Evolutionary conservation across 2,329 filamentous ascomycete genomes (phyloP).

Genomic region (Colletotrichum tofieldiae): DNA sequence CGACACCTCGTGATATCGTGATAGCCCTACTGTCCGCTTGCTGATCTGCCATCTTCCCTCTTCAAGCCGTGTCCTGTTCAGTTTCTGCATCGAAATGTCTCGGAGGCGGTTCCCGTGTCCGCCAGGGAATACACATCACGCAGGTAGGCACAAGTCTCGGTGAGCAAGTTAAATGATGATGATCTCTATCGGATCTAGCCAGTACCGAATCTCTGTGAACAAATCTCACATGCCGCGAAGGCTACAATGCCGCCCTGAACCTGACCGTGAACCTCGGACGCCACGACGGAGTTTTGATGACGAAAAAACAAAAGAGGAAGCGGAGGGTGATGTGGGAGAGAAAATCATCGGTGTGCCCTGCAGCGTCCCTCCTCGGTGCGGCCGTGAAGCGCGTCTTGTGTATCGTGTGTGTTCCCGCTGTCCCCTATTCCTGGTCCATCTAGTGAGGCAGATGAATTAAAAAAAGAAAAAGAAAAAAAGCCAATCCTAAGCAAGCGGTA

Average conservation of each 20-base stretch:
- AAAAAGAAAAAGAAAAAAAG: neutral
- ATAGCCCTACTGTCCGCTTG: too few relatives aligned
- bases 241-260: neutral
- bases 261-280: neutral
- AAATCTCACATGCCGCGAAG: neutral
- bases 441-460: slow-evolving; percentile 28
- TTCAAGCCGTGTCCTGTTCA: too few relatives aligned
- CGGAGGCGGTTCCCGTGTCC: too few relatives aligned
- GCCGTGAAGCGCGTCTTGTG: slow-evolving; percentile 35
- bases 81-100: neutral
- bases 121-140: neutral
- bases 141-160: neutral
- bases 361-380: neutral
- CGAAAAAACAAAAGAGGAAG: neutral
- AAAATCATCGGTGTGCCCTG: neutral
- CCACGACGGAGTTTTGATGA: neutral
- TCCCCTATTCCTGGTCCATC: slow-evolving; percentile 1
- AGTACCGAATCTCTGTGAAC: neutral
- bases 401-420: slow-evolving; percentile 15
- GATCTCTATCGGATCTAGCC: slow-evolving; percentile 4
- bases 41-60: too few relatives aligned
- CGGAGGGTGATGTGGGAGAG: too few relatives aligned
- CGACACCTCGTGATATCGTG: too few relatives aligned
- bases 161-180: slow-evolving; percentile 1
- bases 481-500: slow-evolving; percentile 13